Evolutionary conservation across 2,329 filamentous ascomycete species (phyloP).

Genomic region (Lachnum nothofagi): DNA sequence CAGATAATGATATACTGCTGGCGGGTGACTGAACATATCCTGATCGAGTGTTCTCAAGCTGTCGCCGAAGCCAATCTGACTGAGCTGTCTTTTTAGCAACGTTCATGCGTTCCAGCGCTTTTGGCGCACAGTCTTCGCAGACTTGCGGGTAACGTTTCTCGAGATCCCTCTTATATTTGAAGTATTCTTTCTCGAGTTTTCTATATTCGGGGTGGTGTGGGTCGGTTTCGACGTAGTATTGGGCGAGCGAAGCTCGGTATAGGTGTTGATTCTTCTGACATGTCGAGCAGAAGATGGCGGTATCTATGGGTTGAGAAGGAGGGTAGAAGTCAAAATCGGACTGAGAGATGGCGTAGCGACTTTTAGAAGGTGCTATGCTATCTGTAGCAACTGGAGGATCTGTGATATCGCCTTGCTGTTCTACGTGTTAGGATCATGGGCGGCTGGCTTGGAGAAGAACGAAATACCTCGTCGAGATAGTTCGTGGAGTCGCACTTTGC

Average conservation of each 20-base stretch:
- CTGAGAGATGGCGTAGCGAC: conserved; percentile 45
- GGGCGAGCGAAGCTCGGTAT: conserved; percentile 67
- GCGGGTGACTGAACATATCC: conserved; percentile 33
- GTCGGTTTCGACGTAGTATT: conserved; percentile 69
- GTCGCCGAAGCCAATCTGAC: conserved; percentile 27
- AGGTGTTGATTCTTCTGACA: conserved; percentile 89
- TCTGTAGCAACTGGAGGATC: conserved; percentile 69
- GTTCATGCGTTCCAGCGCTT: conserved; percentile 64
- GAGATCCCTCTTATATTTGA: conserved; percentile 64
- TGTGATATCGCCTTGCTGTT: conserved; percentile 77
- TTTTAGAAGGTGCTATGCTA: conserved; percentile 38
- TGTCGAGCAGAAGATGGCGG: conserved; percentile 60
- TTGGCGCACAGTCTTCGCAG: conserved; percentile 73
- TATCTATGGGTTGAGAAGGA: conserved; percentile 33
- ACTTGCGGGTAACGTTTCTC: conserved; percentile 85
- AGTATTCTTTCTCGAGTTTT: conserved; percentile 62
- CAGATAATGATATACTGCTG: conserved; percentile 5
- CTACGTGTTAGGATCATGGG: conserved; percentile 7
- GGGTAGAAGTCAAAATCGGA: conserved; percentile 30
- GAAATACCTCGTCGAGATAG: conserved; percentile 74
- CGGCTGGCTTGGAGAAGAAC: not conserved
- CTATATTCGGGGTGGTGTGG: conserved; percentile 61
- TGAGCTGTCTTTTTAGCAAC: conserved; percentile 69
- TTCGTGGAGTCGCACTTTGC: conserved; percentile 79
- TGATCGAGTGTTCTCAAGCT: conserved; percentile 61